A percentile compares a stretch with the other conserved stretches of the same genome.
phyloP scores from a whole-genome alignment of 495 filamentous ascomycete genomes.

The Xylaria venustula region DNA sequence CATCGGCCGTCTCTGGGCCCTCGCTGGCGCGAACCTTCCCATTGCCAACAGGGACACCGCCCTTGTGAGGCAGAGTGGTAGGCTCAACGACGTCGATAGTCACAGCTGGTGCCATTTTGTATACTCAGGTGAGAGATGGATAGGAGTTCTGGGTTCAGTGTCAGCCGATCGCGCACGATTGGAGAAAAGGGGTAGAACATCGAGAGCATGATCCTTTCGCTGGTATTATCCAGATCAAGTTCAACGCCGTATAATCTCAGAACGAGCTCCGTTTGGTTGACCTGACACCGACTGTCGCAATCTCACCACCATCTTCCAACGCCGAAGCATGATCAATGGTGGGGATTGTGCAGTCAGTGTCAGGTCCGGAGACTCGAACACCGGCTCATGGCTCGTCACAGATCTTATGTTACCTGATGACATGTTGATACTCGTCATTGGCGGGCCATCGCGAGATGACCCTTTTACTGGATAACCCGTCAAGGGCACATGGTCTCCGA shows the following conservation, averaged over 20 bases:
- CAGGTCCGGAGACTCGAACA: conserved; percentile 30
- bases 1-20: conserved; percentile 54
- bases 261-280: conserved; percentile 26
- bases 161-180: conserved; percentile 13
- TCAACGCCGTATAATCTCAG: conserved; percentile 94
- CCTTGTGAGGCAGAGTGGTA: conserved; percentile 31
- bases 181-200: conserved; percentile 36
- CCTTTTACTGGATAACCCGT: conserved; percentile 34
- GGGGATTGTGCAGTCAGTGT: conserved; percentile 13
- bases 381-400: conserved; percentile 37
- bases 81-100: conserved; percentile 35
- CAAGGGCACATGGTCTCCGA: conserved; percentile 27
- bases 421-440: conserved; percentile 29
- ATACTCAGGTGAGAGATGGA: conserved; percentile 15
- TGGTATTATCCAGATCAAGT: conserved; percentile 99
- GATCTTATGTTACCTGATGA: conserved; percentile 35
- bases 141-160: conserved; percentile 37
- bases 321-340: neutral
- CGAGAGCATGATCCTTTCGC: conserved; percentile 91
- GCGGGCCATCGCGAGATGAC: conserved; percentile 21
- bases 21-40: neutral
- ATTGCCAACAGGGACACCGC: conserved; percentile 38
- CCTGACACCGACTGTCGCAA: conserved; percentile 19
- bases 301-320: neutral
- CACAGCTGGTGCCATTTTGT: conserved; percentile 75